Percentiles rank a stretch among this genome's conserved stretches.
Conservation (phyloP, 345 rosid genomes). For the Eucalyptus paniculata region DNA sequence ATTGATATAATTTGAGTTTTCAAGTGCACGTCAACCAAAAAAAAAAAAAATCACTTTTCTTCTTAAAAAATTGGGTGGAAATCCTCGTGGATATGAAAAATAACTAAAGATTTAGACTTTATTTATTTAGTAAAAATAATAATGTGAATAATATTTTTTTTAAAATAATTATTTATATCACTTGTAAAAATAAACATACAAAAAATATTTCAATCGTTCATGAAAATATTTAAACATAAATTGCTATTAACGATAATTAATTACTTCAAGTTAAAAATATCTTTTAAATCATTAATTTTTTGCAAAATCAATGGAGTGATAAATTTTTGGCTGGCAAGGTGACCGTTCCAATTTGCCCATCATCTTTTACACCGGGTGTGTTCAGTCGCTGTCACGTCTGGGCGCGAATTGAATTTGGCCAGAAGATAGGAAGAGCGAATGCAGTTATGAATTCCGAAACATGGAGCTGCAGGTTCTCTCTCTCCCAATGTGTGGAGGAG, state of each 20-base stretch:
- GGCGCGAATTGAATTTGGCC: not conserved
- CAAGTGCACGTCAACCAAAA: no score
- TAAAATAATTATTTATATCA: not conserved
- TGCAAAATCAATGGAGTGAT: not conserved
- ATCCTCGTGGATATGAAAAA: not conserved
- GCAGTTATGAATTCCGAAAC: not conserved
- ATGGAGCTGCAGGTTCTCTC: not conserved
- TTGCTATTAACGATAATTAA: fast-evolving
- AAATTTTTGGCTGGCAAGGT: not conserved
- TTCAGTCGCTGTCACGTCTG: not conserved
- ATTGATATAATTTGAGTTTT: not conserved
- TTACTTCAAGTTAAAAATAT: not conserved
- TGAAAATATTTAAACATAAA: not conserved
- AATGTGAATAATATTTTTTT: not conserved
- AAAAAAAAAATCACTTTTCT: not conserved
- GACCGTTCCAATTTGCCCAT: not conserved
- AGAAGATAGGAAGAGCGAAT: not conserved
- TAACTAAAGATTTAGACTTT: not conserved
- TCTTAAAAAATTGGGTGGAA: not conserved
- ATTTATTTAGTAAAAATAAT: not conserved
- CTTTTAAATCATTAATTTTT: not conserved
- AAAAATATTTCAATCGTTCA: not conserved
- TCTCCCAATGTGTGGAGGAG: not conserved
- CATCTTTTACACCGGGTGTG: not conserved
- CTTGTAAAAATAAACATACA: fast-evolving